Base-by-base conservation (phyloP, 176 grass and related monocot species). In the Themeda triandra region DNA sequence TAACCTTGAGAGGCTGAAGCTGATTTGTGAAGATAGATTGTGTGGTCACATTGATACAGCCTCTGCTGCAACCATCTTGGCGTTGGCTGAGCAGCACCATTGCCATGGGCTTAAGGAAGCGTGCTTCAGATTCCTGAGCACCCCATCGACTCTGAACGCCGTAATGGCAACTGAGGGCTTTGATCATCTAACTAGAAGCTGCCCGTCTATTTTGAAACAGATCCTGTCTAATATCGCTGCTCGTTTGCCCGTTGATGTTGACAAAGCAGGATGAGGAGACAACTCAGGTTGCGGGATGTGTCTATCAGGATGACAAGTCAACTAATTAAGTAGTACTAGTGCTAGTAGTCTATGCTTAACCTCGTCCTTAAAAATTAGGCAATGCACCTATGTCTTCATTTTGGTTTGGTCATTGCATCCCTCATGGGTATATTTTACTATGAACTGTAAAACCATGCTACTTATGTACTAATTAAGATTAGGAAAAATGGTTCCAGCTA, bases 21-120 rank as follows among this genome's bases (percentile, higher is more conserved):
- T 81, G n/a, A 82, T 92, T 17, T 91, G 89, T 66, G 30, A 85
- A 35, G 85, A 36, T 17, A 65, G 77, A 66, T 25, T 91, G 39
- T 85, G 85, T 33, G 66, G 58, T 2, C 51, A 49, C 62, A 83
- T 91, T 14, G 76, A 73, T 24, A 44, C 63, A 4, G 37, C 62
- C 70, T 87, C 81, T 31, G 85, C 73, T 28, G 85, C 73, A 9
- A 88, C 70, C 2, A 85, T 82, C 39, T 36, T 91, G 25, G 65
- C 82, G 1, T 62, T 91, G 6, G 69, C 86, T 31, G 82, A 76
- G 15, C 86, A 91, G 27, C 89, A 91, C 73, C 2, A 31, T 49
- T 85, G 77, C 65, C 23, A 1, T 5, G 39, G 83, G 40, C 86
- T 88, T 3, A 85, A 88, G 71, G 25, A 73, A 6, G 73, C 74